phyloP scores from a whole-genome alignment of 2,329 filamentous ascomycete species.

The Sporothrix brunneoviolacea region DNA sequence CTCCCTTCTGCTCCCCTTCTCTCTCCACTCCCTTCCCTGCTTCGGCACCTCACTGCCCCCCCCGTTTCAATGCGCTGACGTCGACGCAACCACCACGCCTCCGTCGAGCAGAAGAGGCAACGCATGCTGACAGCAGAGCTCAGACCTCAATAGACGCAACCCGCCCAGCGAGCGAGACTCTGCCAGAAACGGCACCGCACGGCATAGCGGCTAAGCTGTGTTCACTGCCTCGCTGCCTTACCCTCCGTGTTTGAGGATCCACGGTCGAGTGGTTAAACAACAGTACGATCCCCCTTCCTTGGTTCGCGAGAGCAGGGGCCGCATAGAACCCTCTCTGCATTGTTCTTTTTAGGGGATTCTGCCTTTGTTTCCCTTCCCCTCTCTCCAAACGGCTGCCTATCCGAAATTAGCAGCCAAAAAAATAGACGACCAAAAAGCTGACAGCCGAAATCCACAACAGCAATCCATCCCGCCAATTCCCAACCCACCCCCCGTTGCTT shows the following conservation, averaged over 20 bases:
- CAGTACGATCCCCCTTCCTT: conserved; percentile 1
- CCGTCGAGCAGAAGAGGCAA: not conserved
- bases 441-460: conserved; percentile 10
- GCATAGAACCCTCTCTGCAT: conserved; percentile 4
- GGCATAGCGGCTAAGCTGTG: conserved; percentile 10
- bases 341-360: not conserved
- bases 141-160: no score
- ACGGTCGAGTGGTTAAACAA: conserved; percentile 7
- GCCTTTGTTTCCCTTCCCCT: not conserved
- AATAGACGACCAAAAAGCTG: conserved; percentile 2
- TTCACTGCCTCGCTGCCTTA: conserved; percentile 2
- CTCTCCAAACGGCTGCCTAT: conserved; percentile 12
- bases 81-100: conserved; percentile 13
- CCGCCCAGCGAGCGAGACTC: not conserved
- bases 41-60: not conserved
- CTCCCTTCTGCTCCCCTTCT: no score
- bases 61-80: conserved; percentile 17
- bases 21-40: no score
- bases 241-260: conserved; percentile 13
- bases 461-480: not conserved
- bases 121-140: not conserved
- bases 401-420: conserved; percentile 6
- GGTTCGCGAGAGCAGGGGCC: not conserved
- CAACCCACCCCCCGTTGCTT: not conserved
- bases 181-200: not conserved